Evolutionary conservation across 805 yeast genomes (phyloP), one percentile per base, ranked within the genome.

Genomic region (Sungouiozyma intestinalis): DNA sequence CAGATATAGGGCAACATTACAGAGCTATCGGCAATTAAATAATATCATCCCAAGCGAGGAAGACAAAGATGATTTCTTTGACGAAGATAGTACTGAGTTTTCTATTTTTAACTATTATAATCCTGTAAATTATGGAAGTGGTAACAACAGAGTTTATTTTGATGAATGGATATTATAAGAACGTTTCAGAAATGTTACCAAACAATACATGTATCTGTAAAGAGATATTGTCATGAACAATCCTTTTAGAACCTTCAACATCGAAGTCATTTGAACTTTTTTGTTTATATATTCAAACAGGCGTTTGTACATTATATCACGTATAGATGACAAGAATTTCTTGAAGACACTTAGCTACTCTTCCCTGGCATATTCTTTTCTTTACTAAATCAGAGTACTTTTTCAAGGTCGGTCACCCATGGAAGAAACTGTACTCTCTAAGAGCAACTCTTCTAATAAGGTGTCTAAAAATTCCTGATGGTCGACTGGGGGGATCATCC

Each of bases 1-100:
- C 48, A 73, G 78, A 36, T 90, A 81, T 62, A 76, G 73, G 52
- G 92, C 94, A 0, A 82, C 95, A 1, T 80, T 90, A 78, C 86
- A 81, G 51, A 79, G 88, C 29, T 24, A 24, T 24, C 29, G 29
- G 11, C 29, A 24, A 24, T 24, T 24, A 24, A 24, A 24, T 24
- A 24, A 24, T 24, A 24, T 24, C 11, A 24, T 24, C 6, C 29
- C 29, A 6, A 24, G 6, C 11, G 29, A 24, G 29, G 29, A 24
- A 7, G 29, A 24, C 11, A 24, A 24, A 11, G 9, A 24, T 24
- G 11, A 24, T 11, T 7, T 24, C 11, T 24, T 16, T 8, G 44
- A 55, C 11, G 9, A 24, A 35, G 36, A 53, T 3, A 57, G 55
- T n/a, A 58, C 62, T 8, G 66, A 56, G 16, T 69, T 49, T 51